These are phyloP conservation scores for Globisporangium perplexum DNA, from an alignment of 352 stramenopile genomes.

Conservation along the genomic window DNA sequence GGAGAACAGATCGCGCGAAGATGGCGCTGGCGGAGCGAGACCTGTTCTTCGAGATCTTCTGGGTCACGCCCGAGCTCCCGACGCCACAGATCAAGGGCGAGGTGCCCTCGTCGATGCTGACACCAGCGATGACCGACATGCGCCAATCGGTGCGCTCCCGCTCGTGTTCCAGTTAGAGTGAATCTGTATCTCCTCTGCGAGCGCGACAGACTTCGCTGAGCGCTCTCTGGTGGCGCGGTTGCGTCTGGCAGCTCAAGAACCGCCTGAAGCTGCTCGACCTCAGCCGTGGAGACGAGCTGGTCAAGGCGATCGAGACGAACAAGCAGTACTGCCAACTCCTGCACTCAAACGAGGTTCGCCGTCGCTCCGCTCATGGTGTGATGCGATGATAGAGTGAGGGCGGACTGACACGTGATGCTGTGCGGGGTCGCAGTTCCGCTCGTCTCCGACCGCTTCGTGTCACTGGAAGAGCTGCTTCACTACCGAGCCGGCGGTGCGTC, in stretches of 20 bases:
- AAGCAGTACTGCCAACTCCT: slow-evolving; percentile 8
- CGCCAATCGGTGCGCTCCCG: slow-evolving; percentile 5
- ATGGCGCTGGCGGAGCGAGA: slow-evolving; percentile 11
- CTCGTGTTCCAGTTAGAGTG: not conserved
- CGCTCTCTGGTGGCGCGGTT: not conserved
- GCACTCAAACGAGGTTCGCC: not conserved
- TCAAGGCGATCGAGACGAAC: slow-evolving; percentile 9
- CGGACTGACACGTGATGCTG: not conserved
- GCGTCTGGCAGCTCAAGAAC: slow-evolving; percentile 13
- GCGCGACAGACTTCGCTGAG: not conserved
- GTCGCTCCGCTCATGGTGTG: not conserved
- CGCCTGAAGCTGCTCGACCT: slow-evolving; percentile 13
- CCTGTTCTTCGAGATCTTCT: slow-evolving; percentile 33
- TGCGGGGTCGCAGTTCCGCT: slow-evolving; percentile 4
- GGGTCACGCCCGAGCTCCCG: slow-evolving; percentile 22
- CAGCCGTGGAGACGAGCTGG: slow-evolving; percentile 8
- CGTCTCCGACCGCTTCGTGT: not conserved
- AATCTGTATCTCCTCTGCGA: no score
- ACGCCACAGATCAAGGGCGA: slow-evolving; percentile 15
- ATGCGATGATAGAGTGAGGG: not conserved
- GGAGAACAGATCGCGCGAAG: not conserved
- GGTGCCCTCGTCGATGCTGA: slow-evolving; percentile 1
- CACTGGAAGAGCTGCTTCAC: slow-evolving; percentile 15
- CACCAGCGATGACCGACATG: slow-evolving; percentile 1
- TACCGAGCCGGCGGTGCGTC: slow-evolving; percentile 9